Conservation (phyloP, 768 basidiomycete species). For the Agaricus sinodeliciosus region DNA sequence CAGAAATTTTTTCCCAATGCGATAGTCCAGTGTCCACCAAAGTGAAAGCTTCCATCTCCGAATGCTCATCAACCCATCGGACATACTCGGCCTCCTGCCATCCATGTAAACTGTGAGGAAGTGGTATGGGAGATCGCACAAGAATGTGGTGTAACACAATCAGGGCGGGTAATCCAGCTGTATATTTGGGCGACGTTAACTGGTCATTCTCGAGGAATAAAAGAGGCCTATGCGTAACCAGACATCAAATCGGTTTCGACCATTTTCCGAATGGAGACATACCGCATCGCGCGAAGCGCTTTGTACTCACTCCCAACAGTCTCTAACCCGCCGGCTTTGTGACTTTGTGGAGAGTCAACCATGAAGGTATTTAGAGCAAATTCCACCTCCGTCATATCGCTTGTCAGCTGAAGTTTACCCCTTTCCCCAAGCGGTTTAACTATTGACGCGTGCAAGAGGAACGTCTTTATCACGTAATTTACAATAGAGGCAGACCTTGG, state of each 20-base stretch:
- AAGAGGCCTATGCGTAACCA: slow-evolving; percentile 53
- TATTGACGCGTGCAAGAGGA: slow-evolving; percentile 92
- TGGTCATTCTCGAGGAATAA: slow-evolving; percentile 81
- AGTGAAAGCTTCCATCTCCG: slow-evolving; percentile 70
- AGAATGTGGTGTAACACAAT: slow-evolving; percentile 90
- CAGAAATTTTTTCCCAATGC: slow-evolving; percentile 72
- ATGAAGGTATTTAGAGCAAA: slow-evolving; percentile 83
- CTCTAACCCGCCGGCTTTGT: slow-evolving; percentile 57
- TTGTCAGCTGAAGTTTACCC: slow-evolving; percentile 90
- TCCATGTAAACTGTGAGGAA: slow-evolving; percentile 85
- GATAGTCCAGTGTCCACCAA: slow-evolving; percentile 74
- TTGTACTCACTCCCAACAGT: slow-evolving; percentile 84
- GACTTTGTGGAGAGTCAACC: slow-evolving; percentile 47
- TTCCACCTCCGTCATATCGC: slow-evolving; percentile 95
- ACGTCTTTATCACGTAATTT: slow-evolving; percentile 75
- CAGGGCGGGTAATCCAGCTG: slow-evolving; percentile 74
- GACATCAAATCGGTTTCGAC: background rate
- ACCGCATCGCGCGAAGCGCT: slow-evolving; percentile 83
- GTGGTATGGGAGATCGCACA: slow-evolving; percentile 77
- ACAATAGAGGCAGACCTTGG: slow-evolving; percentile 60
- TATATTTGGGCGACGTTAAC: slow-evolving; percentile 60
- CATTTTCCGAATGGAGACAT: slow-evolving; percentile 16
- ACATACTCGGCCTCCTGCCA: slow-evolving; percentile 98
- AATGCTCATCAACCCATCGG: slow-evolving; percentile 91
- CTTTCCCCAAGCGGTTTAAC: slow-evolving; percentile 86